Conservation (phyloP, 306 rosid species). For the Sindora glabra region DNA sequence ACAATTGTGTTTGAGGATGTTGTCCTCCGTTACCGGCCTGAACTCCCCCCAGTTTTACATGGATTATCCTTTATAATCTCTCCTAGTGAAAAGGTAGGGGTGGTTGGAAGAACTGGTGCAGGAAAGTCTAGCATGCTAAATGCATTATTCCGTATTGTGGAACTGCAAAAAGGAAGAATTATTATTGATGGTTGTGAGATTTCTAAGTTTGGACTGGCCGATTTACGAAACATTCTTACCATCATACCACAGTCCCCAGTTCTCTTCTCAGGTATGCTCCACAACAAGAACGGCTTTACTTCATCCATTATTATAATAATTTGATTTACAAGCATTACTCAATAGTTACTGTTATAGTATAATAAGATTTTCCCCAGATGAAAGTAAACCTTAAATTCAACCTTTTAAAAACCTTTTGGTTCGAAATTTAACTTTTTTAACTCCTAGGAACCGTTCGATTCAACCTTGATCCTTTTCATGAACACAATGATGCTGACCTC, state of each 20-base stretch:
- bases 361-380: no score
- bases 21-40: constrained; percentile 77
- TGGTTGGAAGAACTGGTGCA: constrained; percentile 96
- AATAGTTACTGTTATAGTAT: no score
- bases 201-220: constrained; percentile 59
- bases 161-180: constrained; percentile 64
- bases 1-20: constrained; percentile 65
- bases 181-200: constrained; percentile 62
- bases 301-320: no score
- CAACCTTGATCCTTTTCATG: no score
- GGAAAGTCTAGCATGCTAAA: constrained; percentile 95
- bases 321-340: no score
- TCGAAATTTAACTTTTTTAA: no score
- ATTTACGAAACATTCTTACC: constrained; percentile 66
- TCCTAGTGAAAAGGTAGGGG: constrained; percentile 76
- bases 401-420: no score
- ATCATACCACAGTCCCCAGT: constrained; percentile 91
- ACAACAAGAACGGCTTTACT: background rate
- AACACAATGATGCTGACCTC: no score
- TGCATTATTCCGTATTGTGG: constrained; percentile 78
- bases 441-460: no score
- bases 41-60: constrained; percentile 81
- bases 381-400: no score
- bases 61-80: constrained; percentile 59
- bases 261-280: constrained; percentile 70